Evolutionary conservation across 257 asterid genomes (phyloP).

Genomic region (Solanum sejunctum): DNA sequence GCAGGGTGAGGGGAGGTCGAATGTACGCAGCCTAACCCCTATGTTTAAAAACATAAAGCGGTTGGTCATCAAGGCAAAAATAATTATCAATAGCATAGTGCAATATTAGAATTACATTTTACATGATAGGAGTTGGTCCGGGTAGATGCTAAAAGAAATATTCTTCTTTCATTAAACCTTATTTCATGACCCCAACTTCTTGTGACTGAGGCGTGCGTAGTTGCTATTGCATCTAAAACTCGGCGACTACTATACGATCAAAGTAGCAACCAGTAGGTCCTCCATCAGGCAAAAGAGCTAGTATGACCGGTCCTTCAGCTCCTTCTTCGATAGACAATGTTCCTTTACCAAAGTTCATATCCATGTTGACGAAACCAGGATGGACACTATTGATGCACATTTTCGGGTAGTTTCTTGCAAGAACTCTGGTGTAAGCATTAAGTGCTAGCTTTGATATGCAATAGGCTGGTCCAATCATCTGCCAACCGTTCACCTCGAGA

Average conservation of each 20-base stretch:
- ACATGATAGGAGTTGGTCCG: too few relatives aligned
- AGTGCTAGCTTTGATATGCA: conserved; percentile 68
- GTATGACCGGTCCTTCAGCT: conserved; percentile 55
- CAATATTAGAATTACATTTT: too few relatives aligned
- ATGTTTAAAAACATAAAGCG: too few relatives aligned
- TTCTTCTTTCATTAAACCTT: neutral
- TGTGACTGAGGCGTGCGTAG: neutral
- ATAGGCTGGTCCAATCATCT: conserved; percentile 70
- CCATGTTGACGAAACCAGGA: conserved; percentile 68
- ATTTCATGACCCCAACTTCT: neutral
- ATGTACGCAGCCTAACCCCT: too few relatives aligned
- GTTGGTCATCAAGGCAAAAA: too few relatives aligned
- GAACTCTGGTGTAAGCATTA: conserved; percentile 61
- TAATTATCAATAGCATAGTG: too few relatives aligned
- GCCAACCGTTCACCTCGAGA: conserved; percentile 71
- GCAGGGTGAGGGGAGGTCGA: too few relatives aligned
- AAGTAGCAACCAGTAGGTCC: conserved; percentile 69
- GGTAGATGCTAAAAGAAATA: too few relatives aligned
- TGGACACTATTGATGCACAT: conserved; percentile 70
- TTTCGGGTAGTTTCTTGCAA: conserved; percentile 54
- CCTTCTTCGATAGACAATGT: conserved; percentile 52
- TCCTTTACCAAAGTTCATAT: conserved; percentile 65
- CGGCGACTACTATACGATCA: conserved; percentile 35
- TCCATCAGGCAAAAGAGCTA: conserved; percentile 55
- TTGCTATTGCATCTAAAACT: conserved; percentile 29